Base-by-base conservation (phyloP, 1,139 yeast species). In the Lodderomyces oxycetoniae region DNA sequence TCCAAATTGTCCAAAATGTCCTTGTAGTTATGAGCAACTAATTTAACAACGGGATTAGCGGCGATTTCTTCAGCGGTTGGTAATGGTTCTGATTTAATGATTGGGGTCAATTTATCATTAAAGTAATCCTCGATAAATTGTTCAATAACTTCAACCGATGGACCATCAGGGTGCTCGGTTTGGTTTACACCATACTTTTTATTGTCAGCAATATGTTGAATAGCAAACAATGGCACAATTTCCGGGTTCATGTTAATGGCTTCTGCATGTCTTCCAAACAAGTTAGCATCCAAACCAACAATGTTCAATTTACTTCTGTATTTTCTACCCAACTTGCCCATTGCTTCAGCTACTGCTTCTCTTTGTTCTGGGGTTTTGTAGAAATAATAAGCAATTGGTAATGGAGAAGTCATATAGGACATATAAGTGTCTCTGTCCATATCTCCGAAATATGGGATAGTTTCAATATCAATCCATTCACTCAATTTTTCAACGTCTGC, bases 391-490 rank as follows among this genome's bases (percentile, higher is more conserved):
- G 87, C 93, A 49, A 91, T 66, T 46, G 98, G 98, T 36, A 78
- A 50, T 30, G 78, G 74, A 35, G 88, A 67, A 39, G 74, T 63
- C 74, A 86, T 77, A 67, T 89, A 91, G 37, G 71, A 58, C 61
- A 74, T 67, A 72, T 83, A 91, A 44, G 95, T 83, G 40, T 76
- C 72, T 47, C 95, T 91, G 53, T 80, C 79, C 46, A 91, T 79
- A 59, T 89, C 97, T 52, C 96, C 97, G 52, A 91, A 82, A 55
- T 76, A 74, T 41, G 98, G 97, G 55, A 85, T 74, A 32, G 84
- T 63, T 67, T 89, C 95, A 43, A 67, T 64, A 41, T 68, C 63
- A 48, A 86, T 62, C 63, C 87, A 88, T 26, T 64, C 61, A 32
- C 58, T 55, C 44, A 89, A 63, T 15, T 57, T 44, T 27, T 59